Evolutionary conservation across 768 basidiomycete species (phyloP).

Genomic region (Lentinula guzmanii): DNA sequence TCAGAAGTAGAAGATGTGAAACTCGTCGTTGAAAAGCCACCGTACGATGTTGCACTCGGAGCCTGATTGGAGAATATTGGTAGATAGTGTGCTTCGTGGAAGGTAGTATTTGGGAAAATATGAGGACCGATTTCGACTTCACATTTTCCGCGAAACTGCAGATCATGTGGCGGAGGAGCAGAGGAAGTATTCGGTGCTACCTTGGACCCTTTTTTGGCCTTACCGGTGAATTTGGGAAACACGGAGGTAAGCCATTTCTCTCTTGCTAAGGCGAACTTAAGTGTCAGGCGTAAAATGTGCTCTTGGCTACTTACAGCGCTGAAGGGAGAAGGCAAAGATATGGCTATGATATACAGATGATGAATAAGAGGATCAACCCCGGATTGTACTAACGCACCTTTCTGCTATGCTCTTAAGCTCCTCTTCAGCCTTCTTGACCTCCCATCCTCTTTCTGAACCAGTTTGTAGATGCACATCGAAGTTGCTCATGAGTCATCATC

Average conservation of each 20-base stretch:
- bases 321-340: conserved; percentile 60
- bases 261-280: conserved; percentile 39
- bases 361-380: not conserved
- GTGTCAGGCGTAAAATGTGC: conserved; percentile 9
- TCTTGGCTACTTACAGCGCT: conserved; percentile 48
- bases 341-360: conserved; percentile 31
- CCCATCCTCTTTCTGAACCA: conserved; percentile 56
- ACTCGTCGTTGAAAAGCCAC: conserved; percentile 11
- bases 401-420: conserved; percentile 47
- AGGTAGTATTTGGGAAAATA: conserved; percentile 55
- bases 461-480: conserved; percentile 24
- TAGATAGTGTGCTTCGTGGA: conserved; percentile 73
- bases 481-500: conserved; percentile 12
- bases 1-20: conserved; percentile 25
- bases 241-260: conserved; percentile 63
- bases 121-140: conserved; percentile 75
- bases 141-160: conserved; percentile 60
- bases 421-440: conserved; percentile 39
- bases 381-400: conserved; percentile 34
- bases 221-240: conserved; percentile 70
- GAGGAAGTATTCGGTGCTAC: conserved; percentile 49
- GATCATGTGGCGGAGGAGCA: conserved; percentile 59
- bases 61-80: conserved; percentile 10
- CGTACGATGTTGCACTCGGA: conserved; percentile 14
- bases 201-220: conserved; percentile 29